Evolutionary conservation across 225 moss, liverwort and hornwort species (phyloP).

Genomic region (Physcomitrium patens): DNA sequence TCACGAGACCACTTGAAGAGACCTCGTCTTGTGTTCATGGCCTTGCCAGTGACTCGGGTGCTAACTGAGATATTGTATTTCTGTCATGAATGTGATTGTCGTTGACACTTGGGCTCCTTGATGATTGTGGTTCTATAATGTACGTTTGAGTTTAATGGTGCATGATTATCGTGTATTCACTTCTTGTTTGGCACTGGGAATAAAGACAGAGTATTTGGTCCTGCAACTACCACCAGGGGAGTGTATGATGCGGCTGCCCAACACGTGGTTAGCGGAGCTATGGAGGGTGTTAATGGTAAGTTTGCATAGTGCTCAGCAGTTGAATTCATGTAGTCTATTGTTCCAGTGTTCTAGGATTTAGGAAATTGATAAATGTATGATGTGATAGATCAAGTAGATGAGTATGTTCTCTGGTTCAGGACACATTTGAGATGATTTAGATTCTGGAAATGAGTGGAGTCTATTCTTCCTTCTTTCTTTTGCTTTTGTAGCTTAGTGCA

Average conservation of each 20-base stretch:
- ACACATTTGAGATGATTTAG: background rate
- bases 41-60: constrained; percentile 27
- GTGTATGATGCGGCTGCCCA: constrained; percentile 96
- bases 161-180: constrained; percentile 15
- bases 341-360: constrained; percentile 2
- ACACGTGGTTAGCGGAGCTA: constrained; percentile 93
- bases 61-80: constrained; percentile 4
- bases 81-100: constrained; percentile 10
- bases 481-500: background rate
- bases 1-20: background rate
- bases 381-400: constrained; percentile 1
- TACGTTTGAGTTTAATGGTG: constrained; percentile 11
- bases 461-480: background rate
- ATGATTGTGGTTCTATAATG: constrained; percentile 6
- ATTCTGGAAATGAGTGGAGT: background rate
- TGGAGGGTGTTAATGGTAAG: constrained; percentile 98
- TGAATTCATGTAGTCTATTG: background rate
- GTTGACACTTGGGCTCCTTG: constrained; percentile 10
- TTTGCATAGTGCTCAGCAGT: constrained; percentile 9
- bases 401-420: constrained; percentile 14
- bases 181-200: constrained; percentile 32
- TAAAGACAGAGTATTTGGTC: constrained; percentile 94
- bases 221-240: constrained; percentile 93
- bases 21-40: background rate
- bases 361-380: constrained; percentile 1